Evolutionary conservation across 305 asterid genomes (phyloP).

Genomic region (Fraxinus angustifolia): DNA sequence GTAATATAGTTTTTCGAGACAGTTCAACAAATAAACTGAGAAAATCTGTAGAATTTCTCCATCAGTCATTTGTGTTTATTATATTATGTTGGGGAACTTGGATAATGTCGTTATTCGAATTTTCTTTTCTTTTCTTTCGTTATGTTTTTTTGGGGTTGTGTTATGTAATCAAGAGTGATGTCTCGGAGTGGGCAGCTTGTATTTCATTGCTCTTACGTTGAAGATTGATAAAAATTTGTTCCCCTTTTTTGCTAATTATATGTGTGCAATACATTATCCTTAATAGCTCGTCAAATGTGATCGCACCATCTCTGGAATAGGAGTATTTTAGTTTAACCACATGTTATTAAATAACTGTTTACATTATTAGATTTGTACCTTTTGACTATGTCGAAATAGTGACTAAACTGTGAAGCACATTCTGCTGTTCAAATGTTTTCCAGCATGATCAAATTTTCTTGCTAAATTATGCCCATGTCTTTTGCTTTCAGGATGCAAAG

Average conservation of each 20-base stretch:
- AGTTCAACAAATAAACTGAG: neutral
- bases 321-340: neutral
- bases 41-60: neutral
- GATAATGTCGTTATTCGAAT: neutral
- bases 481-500: constrained; percentile 80
- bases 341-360: neutral
- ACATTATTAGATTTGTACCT: neutral
- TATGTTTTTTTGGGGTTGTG: neutral
- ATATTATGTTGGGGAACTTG: neutral
- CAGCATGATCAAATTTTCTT: constrained; percentile 7
- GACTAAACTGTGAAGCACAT: constrained; percentile 10
- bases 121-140: neutral
- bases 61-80: neutral
- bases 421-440: neutral
- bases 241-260: neutral
- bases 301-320: neutral
- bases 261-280: neutral
- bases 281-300: neutral
- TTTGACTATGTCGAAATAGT: neutral
- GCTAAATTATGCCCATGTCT: constrained; percentile 25
- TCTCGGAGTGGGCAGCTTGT: neutral
- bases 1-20: neutral
- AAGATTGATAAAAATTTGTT: neutral
- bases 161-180: neutral
- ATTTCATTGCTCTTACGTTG: neutral